Evolutionary conservation across 169 alveolate species (phyloP), one percentile per base, ranked within the genome.

Genomic region (Plasmodium chabaudi): DNA sequence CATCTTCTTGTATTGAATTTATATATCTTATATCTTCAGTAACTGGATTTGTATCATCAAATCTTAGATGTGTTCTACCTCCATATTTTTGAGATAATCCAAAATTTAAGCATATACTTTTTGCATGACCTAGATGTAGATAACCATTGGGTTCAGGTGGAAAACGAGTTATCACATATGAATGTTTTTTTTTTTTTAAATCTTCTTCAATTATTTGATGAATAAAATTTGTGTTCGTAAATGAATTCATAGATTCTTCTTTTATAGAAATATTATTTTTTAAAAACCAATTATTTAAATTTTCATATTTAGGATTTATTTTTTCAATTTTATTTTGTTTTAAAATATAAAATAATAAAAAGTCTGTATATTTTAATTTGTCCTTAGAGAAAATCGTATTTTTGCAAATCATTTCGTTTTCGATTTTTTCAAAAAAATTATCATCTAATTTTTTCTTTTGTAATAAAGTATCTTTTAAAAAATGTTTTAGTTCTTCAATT

Each of bases 101-200:
- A 73, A 98, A 99, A 92, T 97, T 98, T 87, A 98, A 96, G 82
- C 99, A 95, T 91, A 99, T 98, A 46, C 99, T 97, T 92, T 99
- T 99, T 12, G 99, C 99, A 94, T 99, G 99, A 1, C 99, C 99
- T 49, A 99, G 94, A 88, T 99, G 99, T 44, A 99, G 96, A 75
- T 96, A 99, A n/a, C 99, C 99, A 94, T 99, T 99, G 34, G 99
- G 99, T 94, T 99, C 99, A n/a, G 99, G 99, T 7, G 99, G 99
- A 93, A 98, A 98, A 86, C 99, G 94, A 1, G 99, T 98, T 17
- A 98, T 92, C 1, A 98, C 93, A 69, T 59, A 53, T 34, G 88
- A 87, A 25, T 92, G 94, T 19, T 92, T 94, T n/a, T 96, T 96
- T 19, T 68, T 91, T 34, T 87, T 91, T 47, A 95, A 72, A 90